These are phyloP conservation scores for Rhodamnia rubescens DNA, from an alignment of 345 rosid genomes.

Conservation along the genomic window DNA sequence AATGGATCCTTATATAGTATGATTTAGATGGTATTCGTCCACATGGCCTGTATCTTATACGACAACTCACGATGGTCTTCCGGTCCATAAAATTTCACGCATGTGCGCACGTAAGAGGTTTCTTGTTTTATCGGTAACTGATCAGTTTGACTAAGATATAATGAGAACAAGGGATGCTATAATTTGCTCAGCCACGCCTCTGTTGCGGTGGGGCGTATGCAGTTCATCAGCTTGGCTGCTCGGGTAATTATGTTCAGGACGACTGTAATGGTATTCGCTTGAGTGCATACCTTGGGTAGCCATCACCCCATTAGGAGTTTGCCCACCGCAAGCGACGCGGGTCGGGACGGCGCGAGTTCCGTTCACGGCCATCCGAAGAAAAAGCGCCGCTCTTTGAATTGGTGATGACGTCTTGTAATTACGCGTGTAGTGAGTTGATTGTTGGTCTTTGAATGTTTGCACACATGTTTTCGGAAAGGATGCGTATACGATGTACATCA, in stretches of 20 bases:
- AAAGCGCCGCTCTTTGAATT: no score
- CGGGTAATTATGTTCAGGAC: not conserved
- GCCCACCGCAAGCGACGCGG: not conserved
- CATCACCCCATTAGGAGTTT: not conserved
- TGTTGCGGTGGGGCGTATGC: not conserved
- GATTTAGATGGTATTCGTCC: not conserved
- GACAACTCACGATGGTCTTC: not conserved
- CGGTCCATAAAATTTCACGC: not conserved
- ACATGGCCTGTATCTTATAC: not conserved
- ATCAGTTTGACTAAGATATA: not conserved
- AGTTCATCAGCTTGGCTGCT: not conserved
- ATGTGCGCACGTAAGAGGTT: not conserved
- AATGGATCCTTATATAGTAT: not conserved
- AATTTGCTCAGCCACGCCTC: not conserved
- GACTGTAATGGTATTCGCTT: not conserved
- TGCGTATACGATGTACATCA: no score
- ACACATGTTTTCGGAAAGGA: no score
- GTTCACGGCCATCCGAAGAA: not conserved
- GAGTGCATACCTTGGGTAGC: not conserved
- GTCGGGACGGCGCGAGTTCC: not conserved
- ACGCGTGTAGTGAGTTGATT: no score
- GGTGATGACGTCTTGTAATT: no score
- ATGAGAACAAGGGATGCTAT: not conserved
- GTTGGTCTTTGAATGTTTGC: no score
- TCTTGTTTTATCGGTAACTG: not conserved